These are phyloP conservation scores for Fusarium temperatum DNA, from an alignment of 2,329 filamentous ascomycete genomes.

Conservation along the genomic window DNA sequence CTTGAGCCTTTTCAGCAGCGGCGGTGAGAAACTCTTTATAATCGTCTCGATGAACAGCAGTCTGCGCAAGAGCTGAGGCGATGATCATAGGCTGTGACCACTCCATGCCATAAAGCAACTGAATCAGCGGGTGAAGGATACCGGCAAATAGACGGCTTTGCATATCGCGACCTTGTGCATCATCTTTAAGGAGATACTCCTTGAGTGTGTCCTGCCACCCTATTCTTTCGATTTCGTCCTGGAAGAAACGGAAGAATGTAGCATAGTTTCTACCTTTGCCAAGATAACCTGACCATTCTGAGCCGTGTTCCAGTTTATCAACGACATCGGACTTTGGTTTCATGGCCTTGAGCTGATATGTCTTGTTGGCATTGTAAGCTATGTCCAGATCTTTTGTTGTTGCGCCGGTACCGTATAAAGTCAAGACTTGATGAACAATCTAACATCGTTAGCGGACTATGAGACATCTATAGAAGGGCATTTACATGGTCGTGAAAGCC, in stretches of 20 bases:
- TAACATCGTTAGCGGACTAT: constrained; percentile 37
- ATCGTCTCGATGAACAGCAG: constrained; percentile 72
- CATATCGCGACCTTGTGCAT: constrained; percentile 73
- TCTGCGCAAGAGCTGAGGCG: constrained; percentile 81
- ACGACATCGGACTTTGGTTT: constrained; percentile 60
- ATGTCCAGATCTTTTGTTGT: constrained; percentile 65
- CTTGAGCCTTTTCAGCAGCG: constrained; percentile 44
- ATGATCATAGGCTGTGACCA: constrained; percentile 84
- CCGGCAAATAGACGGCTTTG: constrained; percentile 73
- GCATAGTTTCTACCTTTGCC: constrained; percentile 72
- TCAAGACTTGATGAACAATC: constrained; percentile 79
- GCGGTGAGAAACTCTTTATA: constrained; percentile 67
- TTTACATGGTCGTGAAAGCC: constrained; percentile 84
- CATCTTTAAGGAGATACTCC: constrained; percentile 74
- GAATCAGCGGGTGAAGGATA: constrained; percentile 71
- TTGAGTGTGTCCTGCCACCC: constrained; percentile 68
- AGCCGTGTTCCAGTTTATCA: constrained; percentile 63
- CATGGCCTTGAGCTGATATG: constrained; percentile 70
- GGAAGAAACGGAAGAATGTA: constrained; percentile 81
- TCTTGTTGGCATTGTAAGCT: constrained; percentile 71
- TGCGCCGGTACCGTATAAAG: constrained; percentile 79
- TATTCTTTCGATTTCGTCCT: constrained; percentile 72
- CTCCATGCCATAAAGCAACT: constrained; percentile 85
- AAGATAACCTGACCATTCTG: constrained; percentile 64
- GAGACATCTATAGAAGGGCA: not conserved